Percentiles rank a stretch among this genome's conserved stretches.
These are phyloP conservation scores for Coemansia sp. DNA, from an alignment of 192 early-diverging fungal species.

Conservation along the genomic window DNA sequence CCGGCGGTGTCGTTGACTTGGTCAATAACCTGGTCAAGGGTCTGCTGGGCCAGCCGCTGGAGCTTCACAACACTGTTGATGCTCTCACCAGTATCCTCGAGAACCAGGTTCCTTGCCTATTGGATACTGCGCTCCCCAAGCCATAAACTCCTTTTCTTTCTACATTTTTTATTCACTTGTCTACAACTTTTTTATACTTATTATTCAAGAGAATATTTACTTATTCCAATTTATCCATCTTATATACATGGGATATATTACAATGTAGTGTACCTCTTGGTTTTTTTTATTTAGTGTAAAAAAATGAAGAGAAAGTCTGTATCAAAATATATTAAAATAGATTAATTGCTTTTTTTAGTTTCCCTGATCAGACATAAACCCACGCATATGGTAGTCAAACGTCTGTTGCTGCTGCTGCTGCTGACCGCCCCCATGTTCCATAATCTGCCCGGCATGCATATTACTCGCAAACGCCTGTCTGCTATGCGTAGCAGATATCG, in stretches of 20 bases:
- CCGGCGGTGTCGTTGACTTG: constrained; percentile 25
- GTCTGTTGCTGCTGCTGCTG: constrained; percentile 10
- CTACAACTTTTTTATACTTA: neutral
- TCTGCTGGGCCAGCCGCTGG: constrained; percentile 26
- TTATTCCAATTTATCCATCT: too few species aligned
- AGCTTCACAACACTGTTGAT: constrained; percentile 35
- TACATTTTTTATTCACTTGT: neutral
- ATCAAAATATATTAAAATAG: neutral
- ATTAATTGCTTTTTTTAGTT: constrained; percentile 11
- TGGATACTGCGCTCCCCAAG: constrained; percentile 42
- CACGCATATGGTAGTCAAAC: constrained; percentile 12
- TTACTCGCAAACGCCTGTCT: neutral
- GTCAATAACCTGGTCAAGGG: constrained; percentile 49
- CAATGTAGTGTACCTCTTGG: too few species aligned
- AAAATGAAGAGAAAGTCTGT: constrained; percentile 2
- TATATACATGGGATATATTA: too few species aligned
- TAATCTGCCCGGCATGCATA: constrained; percentile 15
- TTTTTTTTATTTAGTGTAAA: too few species aligned
- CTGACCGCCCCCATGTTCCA: constrained; percentile 7
- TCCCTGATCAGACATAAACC: constrained; percentile 6
- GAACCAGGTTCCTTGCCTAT: constrained; percentile 48
- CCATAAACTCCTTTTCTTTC: constrained; percentile 23
- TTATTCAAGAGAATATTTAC: constrained; percentile 3
- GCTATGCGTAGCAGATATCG: neutral
- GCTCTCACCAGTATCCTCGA: constrained; percentile 33